Conservation (phyloP, 805 yeast species). For the Barnettozyma sp. region DNA sequence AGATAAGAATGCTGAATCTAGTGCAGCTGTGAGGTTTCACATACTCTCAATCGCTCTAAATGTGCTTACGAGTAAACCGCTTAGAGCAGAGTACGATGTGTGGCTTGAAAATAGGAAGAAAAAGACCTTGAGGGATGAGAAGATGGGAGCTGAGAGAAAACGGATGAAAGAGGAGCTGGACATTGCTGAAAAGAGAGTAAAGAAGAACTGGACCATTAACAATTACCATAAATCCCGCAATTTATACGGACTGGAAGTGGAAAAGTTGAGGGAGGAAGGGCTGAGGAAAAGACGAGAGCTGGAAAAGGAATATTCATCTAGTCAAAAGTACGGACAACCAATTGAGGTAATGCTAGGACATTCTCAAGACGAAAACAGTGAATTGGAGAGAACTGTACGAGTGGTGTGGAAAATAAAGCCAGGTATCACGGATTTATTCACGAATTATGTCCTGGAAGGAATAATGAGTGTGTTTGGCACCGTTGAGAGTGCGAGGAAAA, state of each 20-base stretch:
- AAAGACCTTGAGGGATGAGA: conserved; percentile 9
- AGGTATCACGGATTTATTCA: conserved; percentile 18
- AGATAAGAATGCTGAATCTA: conserved; percentile 72
- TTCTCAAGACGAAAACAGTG: neutral
- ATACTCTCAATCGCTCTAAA: conserved; percentile 81
- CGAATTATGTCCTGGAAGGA: conserved; percentile 18
- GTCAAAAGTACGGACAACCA: too few species aligned
- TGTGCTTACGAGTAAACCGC: conserved; percentile 68
- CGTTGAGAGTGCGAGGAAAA: conserved; percentile 12
- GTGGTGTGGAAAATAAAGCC: conserved; percentile 22
- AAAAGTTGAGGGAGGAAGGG: conserved; percentile 23
- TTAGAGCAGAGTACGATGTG: conserved; percentile 73
- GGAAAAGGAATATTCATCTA: conserved; percentile 11
- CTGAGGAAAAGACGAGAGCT: conserved; percentile 14
- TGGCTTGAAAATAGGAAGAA: conserved; percentile 14
- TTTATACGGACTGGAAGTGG: conserved; percentile 14
- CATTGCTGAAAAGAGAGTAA: conserved; percentile 15
- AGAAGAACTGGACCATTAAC: conserved; percentile 14
- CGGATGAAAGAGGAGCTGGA: conserved; percentile 22
- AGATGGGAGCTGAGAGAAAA: conserved; percentile 15
- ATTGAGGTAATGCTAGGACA: too few species aligned
- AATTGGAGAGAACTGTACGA: conserved; percentile 12
- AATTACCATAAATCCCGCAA: conserved; percentile 7
- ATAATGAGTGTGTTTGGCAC: conserved; percentile 22
- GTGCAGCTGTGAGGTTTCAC: conserved; percentile 89